Evolutionary conservation across 2,329 filamentous ascomycete genomes (phyloP).

Genomic region (Phaeosphaeriaceae sp.): DNA sequence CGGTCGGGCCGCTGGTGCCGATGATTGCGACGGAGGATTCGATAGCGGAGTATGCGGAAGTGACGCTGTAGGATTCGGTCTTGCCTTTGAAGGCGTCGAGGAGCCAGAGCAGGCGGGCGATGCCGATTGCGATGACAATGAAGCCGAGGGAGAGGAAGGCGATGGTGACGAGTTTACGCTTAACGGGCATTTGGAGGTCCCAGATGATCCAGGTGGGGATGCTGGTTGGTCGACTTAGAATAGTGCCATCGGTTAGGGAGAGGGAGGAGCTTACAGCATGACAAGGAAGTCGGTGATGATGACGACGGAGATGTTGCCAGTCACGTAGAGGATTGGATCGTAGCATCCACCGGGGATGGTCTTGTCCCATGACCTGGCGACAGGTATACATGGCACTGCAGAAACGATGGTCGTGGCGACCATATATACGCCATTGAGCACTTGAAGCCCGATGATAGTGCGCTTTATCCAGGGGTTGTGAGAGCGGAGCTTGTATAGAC

Average conservation of each 20-base stretch:
- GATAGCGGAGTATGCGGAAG: constrained; percentile 22
- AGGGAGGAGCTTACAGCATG: constrained; percentile 11
- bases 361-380: constrained; percentile 19
- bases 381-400: constrained; percentile 22
- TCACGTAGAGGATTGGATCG: constrained; percentile 12
- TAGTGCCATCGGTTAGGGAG: too few relatives aligned
- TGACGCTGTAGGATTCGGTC: constrained; percentile 19
- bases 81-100: constrained; percentile 22
- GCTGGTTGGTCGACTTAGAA: too few relatives aligned
- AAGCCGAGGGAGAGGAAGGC: constrained; percentile 28
- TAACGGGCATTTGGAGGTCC: constrained; percentile 27
- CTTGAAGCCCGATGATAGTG: constrained; percentile 23
- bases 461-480: constrained; percentile 18
- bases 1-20: constrained; percentile 18
- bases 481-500: constrained; percentile 26
- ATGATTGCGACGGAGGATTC: constrained; percentile 23
- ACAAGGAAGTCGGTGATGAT: constrained; percentile 27
- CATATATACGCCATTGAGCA: constrained; percentile 21
- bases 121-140: constrained; percentile 22
- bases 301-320: constrained; percentile 19
- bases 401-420: constrained; percentile 15
- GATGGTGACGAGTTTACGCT: constrained; percentile 21
- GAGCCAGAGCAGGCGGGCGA: constrained; percentile 24
- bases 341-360: constrained; percentile 24
- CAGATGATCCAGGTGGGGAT: constrained; percentile 35